phyloP scores from a whole-genome alignment of 176 grass and related monocot species.

The Microstegium vimineum region DNA sequence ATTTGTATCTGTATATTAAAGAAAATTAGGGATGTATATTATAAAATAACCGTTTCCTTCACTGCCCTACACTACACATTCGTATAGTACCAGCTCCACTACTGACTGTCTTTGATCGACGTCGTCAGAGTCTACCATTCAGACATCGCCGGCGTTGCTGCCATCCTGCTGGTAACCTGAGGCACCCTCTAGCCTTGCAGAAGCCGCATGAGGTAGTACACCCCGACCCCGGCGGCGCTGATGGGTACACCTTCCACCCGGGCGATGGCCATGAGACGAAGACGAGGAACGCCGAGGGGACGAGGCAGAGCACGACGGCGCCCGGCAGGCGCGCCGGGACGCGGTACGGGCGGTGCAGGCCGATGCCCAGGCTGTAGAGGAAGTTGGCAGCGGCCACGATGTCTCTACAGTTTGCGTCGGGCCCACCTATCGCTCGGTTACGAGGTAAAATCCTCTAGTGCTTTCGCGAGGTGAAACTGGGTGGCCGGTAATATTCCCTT shows the following conservation, averaged over 20 bases:
- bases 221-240: slow-evolving; percentile 35
- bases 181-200: slow-evolving; percentile 48
- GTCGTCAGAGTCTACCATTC: background rate
- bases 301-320: slow-evolving; percentile 45
- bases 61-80: no score
- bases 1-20: no score
- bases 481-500: no score
- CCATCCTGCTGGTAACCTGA: slow-evolving; percentile 36
- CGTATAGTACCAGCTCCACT: no score
- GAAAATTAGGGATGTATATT: no score
- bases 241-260: slow-evolving; percentile 76
- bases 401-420: no score
- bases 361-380: slow-evolving; percentile 84
- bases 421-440: no score
- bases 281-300: no score
- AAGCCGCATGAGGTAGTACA: slow-evolving; percentile 59
- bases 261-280: slow-evolving; percentile 92
- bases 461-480: no score
- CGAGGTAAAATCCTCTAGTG: no score
- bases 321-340: slow-evolving; percentile 39
- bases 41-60: no score
- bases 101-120: background rate
- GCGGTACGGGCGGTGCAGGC: slow-evolving; percentile 48
- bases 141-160: slow-evolving; percentile 1
- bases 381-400: slow-evolving; percentile 85